These are phyloP conservation scores for Crotalaria pallida DNA, from an alignment of 306 rosid genomes.

Conservation along the genomic window DNA sequence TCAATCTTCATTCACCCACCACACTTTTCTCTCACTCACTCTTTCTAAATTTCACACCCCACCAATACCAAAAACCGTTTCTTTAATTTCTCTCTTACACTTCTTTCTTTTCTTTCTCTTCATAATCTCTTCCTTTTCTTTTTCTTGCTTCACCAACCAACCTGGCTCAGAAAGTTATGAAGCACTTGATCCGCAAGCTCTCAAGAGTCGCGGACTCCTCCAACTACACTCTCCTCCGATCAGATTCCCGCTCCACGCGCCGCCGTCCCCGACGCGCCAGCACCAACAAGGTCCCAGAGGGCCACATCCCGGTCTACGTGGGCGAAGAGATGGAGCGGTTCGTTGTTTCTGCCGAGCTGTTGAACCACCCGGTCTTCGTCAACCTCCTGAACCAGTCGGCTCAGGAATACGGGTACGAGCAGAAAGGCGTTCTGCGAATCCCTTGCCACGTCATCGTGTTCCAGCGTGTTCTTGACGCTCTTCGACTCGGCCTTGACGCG, in stretches of 20 bases:
- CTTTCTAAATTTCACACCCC: too few species aligned
- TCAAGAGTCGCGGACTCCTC: slow-evolving; percentile 91
- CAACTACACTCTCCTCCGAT: slow-evolving; percentile 63
- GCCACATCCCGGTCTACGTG: slow-evolving; percentile 85
- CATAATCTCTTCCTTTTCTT: too few species aligned
- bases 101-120: too few species aligned
- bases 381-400: slow-evolving; percentile 79
- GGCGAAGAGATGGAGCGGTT: slow-evolving; percentile 92
- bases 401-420: slow-evolving; percentile 90
- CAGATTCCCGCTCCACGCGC: slow-evolving; percentile 25
- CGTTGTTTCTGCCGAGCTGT: slow-evolving; percentile 66
- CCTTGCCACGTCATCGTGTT: slow-evolving; percentile 81
- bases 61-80: not conserved
- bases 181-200: slow-evolving; percentile 68
- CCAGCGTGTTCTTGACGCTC: slow-evolving; percentile 78
- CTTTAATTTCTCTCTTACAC: not conserved
- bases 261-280: not conserved
- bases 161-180: slow-evolving; percentile 37
- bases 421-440: slow-evolving; percentile 74
- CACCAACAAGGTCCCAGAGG: slow-evolving; percentile 46
- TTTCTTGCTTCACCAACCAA: not conserved
- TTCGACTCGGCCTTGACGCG: slow-evolving; percentile 53
- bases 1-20: slow-evolving; percentile 21
- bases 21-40: not conserved
- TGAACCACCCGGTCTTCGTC: slow-evolving; percentile 81